Base-by-base conservation (phyloP, 2,329 filamentous ascomycete genomes). In the Chaetomium strumarium region DNA sequence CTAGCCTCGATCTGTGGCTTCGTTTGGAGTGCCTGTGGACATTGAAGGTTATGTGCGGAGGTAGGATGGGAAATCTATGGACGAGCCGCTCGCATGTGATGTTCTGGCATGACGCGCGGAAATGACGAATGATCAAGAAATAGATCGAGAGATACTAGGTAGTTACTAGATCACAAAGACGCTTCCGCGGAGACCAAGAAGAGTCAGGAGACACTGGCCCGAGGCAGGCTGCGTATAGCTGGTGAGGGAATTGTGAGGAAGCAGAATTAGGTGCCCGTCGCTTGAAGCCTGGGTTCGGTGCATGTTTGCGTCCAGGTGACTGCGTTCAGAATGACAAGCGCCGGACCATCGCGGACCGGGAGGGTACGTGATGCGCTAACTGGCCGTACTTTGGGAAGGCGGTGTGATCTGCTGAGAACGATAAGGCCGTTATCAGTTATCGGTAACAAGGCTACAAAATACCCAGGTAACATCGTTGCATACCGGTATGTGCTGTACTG, bases 291-390 rank as follows among this genome's bases (percentile, higher is more conserved):
- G 49, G 52, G 24, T 7, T 24, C 24, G 24, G 24, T 24, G 24
- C 24, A 24, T 24, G 24, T 7, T 24, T 24, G 24, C 24, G 7
- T 50, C 49, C 57, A 58, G 53, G 44, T 60, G 56, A 58, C 58
- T 43, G 44, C 44, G 53, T 24, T 24, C 53, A 51, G 54, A 55
- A 56, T 57, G 56, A 60, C 46, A 47, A 45, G 31, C 49, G 52
- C 38, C 51, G 39, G 44, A 47, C 53, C 52, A 57, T 40, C 13
- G 3, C 24, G 39, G 19, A 31, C 7, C 12, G 7, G 24, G 24
- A n/a, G n/a, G n/a, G n/a, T n/a, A n/a, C n/a, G n/a, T n/a, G 4
- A 24, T n/a, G 16, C 38, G 31, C 53, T 51, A 49, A n/a, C n/a
- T n/a, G n/a, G 17, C 33, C 4, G 16, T 31, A 13, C 5, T 36